Evolutionary conservation across 2,329 filamentous ascomycete species (phyloP).

Genomic region (Penicillium sp.): DNA sequence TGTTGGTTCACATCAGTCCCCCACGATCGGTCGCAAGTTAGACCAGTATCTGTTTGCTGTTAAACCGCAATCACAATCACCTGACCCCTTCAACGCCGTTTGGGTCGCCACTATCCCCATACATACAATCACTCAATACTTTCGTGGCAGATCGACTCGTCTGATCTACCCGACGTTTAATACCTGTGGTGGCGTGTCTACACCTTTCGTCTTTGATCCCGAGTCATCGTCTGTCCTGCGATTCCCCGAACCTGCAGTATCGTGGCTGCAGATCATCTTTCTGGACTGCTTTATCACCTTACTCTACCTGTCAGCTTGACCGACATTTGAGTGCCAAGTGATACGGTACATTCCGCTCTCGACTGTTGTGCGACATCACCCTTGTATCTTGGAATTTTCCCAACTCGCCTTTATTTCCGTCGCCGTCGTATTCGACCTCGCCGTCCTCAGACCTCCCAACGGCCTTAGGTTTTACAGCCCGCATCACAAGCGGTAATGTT

Average conservation of each 20-base stretch:
- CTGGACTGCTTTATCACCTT: constrained; percentile 21
- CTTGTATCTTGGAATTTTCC: constrained; percentile 16
- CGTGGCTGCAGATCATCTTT: constrained; percentile 26
- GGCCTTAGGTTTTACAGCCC: constrained; percentile 4
- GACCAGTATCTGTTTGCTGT: constrained; percentile 17
- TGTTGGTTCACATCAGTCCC: constrained; percentile 7
- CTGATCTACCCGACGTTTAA: not conserved
- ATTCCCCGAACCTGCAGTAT: constrained; percentile 12
- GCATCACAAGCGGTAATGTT: constrained; percentile 31
- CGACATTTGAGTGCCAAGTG: constrained; percentile 36
- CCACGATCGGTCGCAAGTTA: constrained; percentile 15
- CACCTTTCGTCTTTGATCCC: not conserved
- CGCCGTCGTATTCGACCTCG: constrained; percentile 14
- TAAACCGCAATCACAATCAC: constrained; percentile 25
- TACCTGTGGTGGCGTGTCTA: not conserved
- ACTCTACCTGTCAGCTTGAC: constrained; percentile 29
- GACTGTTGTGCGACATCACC: constrained; percentile 32
- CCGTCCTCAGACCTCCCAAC: constrained; percentile 8
- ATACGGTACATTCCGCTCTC: constrained; percentile 33
- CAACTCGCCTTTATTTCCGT: constrained; percentile 18
- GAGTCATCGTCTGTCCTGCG: not conserved
- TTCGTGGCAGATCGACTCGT: not conserved
- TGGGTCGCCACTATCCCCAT: constrained; percentile 22
- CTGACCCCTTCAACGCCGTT: constrained; percentile 17
- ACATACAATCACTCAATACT: constrained; percentile 1